phyloP scores from a whole-genome alignment of 139 green algal species.

The Picochlorum sp. region DNA sequence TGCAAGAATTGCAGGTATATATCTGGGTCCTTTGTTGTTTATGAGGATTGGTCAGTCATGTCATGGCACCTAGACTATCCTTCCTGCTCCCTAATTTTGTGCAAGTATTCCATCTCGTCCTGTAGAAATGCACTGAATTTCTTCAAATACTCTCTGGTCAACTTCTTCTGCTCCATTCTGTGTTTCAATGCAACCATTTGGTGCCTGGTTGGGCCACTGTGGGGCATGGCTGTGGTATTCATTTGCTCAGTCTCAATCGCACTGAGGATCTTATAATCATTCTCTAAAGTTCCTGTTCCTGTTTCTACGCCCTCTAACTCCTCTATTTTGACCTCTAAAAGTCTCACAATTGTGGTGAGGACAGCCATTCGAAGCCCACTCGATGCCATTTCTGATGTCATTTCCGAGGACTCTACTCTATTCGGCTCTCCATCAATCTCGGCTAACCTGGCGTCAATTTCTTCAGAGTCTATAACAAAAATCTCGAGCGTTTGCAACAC shows the following conservation, averaged over 20 bases:
- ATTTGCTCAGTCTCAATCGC: constrained; percentile 6
- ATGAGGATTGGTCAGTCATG: neutral
- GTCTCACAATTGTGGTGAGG: constrained; percentile 50
- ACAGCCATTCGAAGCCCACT: constrained; percentile 55
- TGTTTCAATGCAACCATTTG: constrained; percentile 53
- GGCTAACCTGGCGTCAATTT: constrained; percentile 33
- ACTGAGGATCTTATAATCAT: constrained; percentile 37
- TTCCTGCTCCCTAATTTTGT: neutral
- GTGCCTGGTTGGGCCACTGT: constrained; percentile 7
- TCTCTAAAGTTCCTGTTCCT: constrained; percentile 53
- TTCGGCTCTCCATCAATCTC: neutral
- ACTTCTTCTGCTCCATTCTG: constrained; percentile 59
- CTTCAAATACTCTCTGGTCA: constrained; percentile 50
- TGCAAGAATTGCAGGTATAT: too few species aligned
- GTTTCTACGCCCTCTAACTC: constrained; percentile 49
- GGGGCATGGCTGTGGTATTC: neutral
- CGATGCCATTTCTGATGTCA: constrained; percentile 18
- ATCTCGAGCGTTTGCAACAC: constrained; percentile 45
- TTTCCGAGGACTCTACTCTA: neutral
- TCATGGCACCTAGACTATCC: neutral
- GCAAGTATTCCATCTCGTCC: constrained; percentile 39
- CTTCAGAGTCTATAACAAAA: constrained; percentile 46
- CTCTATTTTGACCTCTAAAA: constrained; percentile 58
- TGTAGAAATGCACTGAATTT: constrained; percentile 35
- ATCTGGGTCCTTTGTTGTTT: too few species aligned